Evolutionary conservation across 2,329 filamentous ascomycete genomes (phyloP).

Genomic region (Taxawa tesnikishii): DNA sequence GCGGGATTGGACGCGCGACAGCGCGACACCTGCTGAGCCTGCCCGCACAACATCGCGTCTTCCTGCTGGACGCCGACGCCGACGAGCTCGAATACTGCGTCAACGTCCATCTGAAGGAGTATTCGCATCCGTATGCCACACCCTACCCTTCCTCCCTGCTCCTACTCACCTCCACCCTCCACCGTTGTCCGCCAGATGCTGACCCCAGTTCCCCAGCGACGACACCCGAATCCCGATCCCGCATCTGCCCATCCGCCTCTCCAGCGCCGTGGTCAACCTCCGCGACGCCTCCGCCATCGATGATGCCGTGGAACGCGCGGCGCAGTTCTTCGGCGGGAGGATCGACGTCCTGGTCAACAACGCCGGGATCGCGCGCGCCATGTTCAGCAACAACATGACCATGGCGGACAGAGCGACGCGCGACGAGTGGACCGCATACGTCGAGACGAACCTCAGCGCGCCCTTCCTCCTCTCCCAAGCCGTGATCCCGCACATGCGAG

Average conservation of each 20-base stretch:
- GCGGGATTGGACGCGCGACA: constrained; percentile 25
- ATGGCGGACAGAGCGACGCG: constrained; percentile 4
- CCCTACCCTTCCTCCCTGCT: no score
- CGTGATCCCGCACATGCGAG: no score
- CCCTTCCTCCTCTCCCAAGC: constrained; percentile 14
- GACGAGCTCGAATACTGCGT: constrained; percentile 25
- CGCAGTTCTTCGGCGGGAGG: constrained; percentile 21
- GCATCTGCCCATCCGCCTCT: no score
- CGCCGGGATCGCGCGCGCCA: constrained; percentile 13
- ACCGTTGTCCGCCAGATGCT: no score
- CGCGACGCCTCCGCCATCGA: constrained; percentile 18
- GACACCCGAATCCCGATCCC: constrained; percentile 8
- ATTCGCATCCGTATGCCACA: no score
- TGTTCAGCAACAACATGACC: constrained; percentile 2
- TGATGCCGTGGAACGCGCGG: constrained; percentile 16
- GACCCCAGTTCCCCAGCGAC: constrained; percentile 12
- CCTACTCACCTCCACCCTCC: no score
- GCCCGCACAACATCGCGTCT: constrained; percentile 24
- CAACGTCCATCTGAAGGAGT: no score
- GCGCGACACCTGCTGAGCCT: constrained; percentile 23
- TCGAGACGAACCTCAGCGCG: constrained; percentile 19
- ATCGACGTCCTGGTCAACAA: constrained; percentile 32
- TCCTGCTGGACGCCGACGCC: constrained; percentile 26
- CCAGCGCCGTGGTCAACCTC: no score
- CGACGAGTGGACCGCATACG: constrained; percentile 7